These are phyloP conservation scores for Elsinoe arachidis DNA, from an alignment of 2,329 filamentous ascomycete genomes.

Conservation along the genomic window DNA sequence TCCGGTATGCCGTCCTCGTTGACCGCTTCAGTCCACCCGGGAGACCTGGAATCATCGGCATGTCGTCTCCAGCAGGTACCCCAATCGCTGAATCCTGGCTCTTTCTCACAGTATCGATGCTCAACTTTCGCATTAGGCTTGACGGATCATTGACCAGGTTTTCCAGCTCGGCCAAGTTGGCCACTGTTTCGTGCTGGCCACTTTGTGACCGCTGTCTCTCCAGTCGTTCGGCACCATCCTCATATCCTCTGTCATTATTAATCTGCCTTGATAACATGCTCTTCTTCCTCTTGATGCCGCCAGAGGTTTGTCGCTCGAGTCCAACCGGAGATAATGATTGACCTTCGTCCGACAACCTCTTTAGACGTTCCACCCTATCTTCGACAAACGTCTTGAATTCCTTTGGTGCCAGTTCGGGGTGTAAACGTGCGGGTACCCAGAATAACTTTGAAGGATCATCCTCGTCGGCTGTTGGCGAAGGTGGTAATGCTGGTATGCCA, in stretches of 20 bases:
- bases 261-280: conserved; percentile 94
- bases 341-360: conserved; percentile 66
- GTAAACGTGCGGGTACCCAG: conserved; percentile 91
- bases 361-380: conserved; percentile 82
- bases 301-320: conserved; percentile 46
- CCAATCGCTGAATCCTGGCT: conserved; percentile 34
- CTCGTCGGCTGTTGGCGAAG: conserved; percentile 63
- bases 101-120: conserved; percentile 40
- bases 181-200: conserved; percentile 32
- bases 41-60: conserved; percentile 71
- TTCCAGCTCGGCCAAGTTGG: conserved; percentile 60
- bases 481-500: conserved; percentile 58
- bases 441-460: conserved; percentile 81
- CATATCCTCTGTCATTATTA: conserved; percentile 65
- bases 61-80: conserved; percentile 52
- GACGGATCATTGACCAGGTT: conserved; percentile 73
- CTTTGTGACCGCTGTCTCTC: conserved; percentile 59
- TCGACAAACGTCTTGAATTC: conserved; percentile 97
- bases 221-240: conserved; percentile 74
- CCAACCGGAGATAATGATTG: conserved; percentile 53
- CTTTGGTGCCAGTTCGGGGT: conserved; percentile 87
- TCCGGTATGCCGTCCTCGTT: conserved; percentile 83
- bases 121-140: conserved; percentile 61
- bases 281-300: conserved; percentile 70
- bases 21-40: conserved; percentile 79